Conservation (phyloP, 1,284 basidiomycete species). For the Porogramme epimiltina region DNA sequence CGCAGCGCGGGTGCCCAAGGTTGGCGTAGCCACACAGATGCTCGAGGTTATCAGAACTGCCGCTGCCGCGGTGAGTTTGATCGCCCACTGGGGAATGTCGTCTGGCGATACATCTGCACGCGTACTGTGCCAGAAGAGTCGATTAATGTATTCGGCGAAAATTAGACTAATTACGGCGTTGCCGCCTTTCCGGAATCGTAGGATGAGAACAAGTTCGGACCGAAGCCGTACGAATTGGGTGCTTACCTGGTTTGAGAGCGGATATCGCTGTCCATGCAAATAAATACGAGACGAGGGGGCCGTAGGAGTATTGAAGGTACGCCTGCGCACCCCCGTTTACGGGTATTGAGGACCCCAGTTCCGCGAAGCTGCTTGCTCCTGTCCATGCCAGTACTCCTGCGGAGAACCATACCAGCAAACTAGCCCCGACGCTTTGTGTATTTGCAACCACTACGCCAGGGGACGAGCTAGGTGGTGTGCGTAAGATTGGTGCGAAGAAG, state of each 20-base stretch:
- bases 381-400: constrained; percentile 90
- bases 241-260: constrained; percentile 80
- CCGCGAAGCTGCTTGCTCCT: constrained; percentile 89
- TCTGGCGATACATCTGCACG: constrained; percentile 68
- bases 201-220: neutral
- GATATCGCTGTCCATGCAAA: constrained; percentile 92
- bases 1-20: constrained; percentile 79
- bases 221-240: neutral
- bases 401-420: constrained; percentile 77
- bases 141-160: constrained; percentile 87
- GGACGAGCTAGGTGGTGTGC: constrained; percentile 59
- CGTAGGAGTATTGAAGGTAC: constrained; percentile 89
- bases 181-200: constrained; percentile 40
- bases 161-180: constrained; percentile 75
- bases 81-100: constrained; percentile 89
- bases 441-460: constrained; percentile 91
- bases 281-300: constrained; percentile 83
- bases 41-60: constrained; percentile 75
- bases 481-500: neutral
- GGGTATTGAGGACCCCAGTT: constrained; percentile 83
- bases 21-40: constrained; percentile 80
- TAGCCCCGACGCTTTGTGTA: constrained; percentile 84
- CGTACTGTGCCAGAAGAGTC: constrained; percentile 70
- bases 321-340: constrained; percentile 91
- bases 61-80: constrained; percentile 82